Evolutionary conservation across 2,329 filamentous ascomycete species (phyloP).

Genomic region (Teratosphaeria zuluensis): DNA sequence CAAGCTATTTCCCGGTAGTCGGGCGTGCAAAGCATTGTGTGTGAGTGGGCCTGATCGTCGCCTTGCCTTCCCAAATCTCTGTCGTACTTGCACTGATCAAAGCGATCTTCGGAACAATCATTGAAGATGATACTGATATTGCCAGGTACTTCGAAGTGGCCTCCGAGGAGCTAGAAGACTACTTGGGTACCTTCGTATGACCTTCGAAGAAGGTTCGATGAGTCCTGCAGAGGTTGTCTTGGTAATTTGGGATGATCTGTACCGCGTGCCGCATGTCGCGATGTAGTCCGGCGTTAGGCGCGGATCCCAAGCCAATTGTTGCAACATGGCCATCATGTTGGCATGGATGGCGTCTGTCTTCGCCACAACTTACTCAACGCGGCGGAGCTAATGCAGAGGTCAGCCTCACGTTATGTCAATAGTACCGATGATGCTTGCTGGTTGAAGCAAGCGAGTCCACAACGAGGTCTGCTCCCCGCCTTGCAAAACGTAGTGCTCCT

Average conservation of each 20-base stretch:
- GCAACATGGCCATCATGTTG: not conserved
- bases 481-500: not conserved
- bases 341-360: not conserved
- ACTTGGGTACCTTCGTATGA: too few relatives aligned
- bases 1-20: not conserved
- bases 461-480: not conserved
- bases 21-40: not conserved
- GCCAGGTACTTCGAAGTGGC: too few relatives aligned
- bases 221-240: not conserved
- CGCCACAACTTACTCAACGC: not conserved
- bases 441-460: not conserved
- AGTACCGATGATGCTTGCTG: not conserved
- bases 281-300: not conserved
- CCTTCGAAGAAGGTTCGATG: too few relatives aligned
- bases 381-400: not conserved
- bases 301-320: not conserved
- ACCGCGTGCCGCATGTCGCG: not conserved
- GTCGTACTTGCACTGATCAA: too few relatives aligned
- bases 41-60: not conserved
- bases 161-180: too few relatives aligned
- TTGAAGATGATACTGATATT: not conserved
- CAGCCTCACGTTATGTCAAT: not conserved
- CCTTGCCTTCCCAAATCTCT: not conserved
- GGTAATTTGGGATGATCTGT: not conserved
- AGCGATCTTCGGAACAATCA: too few relatives aligned